Conservation (phyloP, 371 early-diverging fungal species). For the Mucor saturninus region DNA sequence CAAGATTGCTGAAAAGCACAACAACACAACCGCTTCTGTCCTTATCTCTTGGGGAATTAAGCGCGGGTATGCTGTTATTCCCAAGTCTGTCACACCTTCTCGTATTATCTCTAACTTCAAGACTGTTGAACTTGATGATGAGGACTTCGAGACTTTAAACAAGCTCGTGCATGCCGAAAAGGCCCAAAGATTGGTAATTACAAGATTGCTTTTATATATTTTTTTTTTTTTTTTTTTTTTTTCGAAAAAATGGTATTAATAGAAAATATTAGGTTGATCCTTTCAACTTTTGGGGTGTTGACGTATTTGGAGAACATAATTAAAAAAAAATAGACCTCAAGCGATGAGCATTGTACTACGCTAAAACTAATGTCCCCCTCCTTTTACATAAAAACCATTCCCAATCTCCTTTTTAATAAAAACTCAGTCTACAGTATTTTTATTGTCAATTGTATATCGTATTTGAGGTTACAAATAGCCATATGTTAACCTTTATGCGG, state of each 20-base stretch:
- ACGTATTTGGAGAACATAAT: constrained; percentile 41
- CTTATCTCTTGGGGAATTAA: constrained; percentile 78
- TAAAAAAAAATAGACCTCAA: background rate
- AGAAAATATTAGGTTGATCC: constrained; percentile 26
- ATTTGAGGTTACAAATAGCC: background rate
- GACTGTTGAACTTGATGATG: constrained; percentile 37
- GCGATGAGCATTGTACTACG: background rate
- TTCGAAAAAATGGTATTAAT: background rate
- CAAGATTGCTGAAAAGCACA: constrained; percentile 72
- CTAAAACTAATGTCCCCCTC: background rate
- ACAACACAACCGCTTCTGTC: constrained; percentile 73
- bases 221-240: background rate
- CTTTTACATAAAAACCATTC: background rate
- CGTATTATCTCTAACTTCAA: constrained; percentile 55
- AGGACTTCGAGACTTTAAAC: constrained; percentile 41
- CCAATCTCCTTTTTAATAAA: constrained; percentile 1
- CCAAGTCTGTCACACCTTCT: constrained; percentile 58
- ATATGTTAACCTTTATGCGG: too few relatives aligned
- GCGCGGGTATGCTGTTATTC: constrained; percentile 67
- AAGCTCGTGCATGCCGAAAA: constrained; percentile 26
- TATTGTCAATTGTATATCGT: background rate
- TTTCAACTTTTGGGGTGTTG: constrained; percentile 36
- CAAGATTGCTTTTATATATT: background rate
- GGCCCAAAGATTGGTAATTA: constrained; percentile 19
- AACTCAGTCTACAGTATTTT: background rate